Conservation (phyloP, 306 rosid genomes). For the Ceratonia siliqua region DNA sequence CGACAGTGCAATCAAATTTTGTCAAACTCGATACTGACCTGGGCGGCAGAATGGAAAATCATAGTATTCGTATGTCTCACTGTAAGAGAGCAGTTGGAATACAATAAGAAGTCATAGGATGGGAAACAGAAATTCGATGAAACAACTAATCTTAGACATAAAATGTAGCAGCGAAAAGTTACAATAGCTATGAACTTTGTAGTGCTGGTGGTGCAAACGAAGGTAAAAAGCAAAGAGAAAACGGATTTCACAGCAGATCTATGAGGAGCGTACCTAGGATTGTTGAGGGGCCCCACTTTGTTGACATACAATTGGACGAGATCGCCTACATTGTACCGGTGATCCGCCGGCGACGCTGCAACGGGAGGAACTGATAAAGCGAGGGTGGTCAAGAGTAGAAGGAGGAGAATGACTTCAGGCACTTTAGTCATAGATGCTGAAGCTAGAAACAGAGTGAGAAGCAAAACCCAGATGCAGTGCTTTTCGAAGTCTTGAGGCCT, state of each 20-base stretch:
- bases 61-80: conserved; percentile 77
- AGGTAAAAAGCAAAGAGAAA: not conserved
- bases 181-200: not conserved
- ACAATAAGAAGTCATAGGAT: conserved; percentile 2
- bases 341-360: conserved; percentile 52
- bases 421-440: conserved; percentile 49
- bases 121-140: conserved; percentile 3
- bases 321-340: conserved; percentile 63
- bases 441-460: not conserved
- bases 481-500: conserved; percentile 17
- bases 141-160: not conserved
- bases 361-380: conserved; percentile 32
- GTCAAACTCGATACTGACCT: conserved; percentile 55
- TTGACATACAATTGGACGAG: conserved; percentile 65
- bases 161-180: not conserved
- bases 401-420: conserved; percentile 31
- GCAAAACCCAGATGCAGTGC: conserved; percentile 27
- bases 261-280: conserved; percentile 66
- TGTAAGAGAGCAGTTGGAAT: conserved; percentile 44
- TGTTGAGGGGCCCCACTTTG: conserved; percentile 82
- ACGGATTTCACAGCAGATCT: not conserved
- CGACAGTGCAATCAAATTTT: conserved; percentile 24
- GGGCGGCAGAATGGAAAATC: conserved; percentile 73
- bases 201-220: too few species aligned
- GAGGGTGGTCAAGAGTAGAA: conserved; percentile 36